A percentile compares a stretch with the other conserved stretches of the same genome.
phyloP scores from a whole-genome alignment of 2,329 filamentous ascomycete species.

The Hypoxylon sp. region DNA sequence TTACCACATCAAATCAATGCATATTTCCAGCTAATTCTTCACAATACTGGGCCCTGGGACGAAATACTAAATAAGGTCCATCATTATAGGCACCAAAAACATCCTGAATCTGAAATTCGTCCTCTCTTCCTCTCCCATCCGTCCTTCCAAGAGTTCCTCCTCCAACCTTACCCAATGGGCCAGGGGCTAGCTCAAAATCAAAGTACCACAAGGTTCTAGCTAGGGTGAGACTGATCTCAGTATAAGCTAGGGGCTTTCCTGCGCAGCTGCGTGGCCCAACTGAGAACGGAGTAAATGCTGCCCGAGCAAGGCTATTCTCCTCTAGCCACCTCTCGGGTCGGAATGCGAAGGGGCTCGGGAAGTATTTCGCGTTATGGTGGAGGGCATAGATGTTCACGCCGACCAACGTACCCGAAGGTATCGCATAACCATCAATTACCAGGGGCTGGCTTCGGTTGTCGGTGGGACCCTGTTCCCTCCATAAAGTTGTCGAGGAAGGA shows the following conservation, averaged over 20 bases:
- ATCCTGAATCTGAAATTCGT: constrained; percentile 7
- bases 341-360: neutral
- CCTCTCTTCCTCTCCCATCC: neutral
- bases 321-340: constrained; percentile 3
- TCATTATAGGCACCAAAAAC: constrained; percentile 1
- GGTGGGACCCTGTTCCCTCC: neutral
- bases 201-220: neutral
- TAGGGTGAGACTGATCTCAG: neutral
- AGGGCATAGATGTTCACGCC: constrained; percentile 1
- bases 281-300: constrained; percentile 2
- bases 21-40: neutral
- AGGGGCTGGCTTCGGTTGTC: neutral
- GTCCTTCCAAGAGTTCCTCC: constrained; percentile 2
- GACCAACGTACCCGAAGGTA: neutral
- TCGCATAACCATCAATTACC: neutral
- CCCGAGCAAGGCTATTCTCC: neutral
- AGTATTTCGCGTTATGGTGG: constrained; percentile 1
- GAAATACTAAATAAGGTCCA: constrained; percentile 2
- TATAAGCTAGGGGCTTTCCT: neutral
- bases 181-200: constrained; percentile 1
- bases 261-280: neutral
- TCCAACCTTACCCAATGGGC: neutral
- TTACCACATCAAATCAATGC: neutral
- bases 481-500: neutral
- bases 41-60: neutral